Conservation (phyloP, 495 filamentous ascomycete species). For the Viridothelium virens region DNA sequence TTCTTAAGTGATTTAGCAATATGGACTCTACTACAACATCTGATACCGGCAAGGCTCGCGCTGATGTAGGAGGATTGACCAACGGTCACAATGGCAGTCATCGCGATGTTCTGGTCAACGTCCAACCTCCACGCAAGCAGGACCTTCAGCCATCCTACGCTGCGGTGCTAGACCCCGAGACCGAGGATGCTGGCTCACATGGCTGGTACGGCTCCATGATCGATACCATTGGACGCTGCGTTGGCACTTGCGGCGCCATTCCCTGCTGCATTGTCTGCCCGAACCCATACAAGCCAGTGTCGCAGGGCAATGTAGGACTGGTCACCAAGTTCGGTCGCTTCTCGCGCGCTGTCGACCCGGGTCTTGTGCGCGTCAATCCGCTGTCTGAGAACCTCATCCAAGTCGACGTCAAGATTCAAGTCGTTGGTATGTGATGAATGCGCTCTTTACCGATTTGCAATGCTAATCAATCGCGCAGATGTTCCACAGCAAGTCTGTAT, state of each 20-base stretch:
- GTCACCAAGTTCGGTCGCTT: slow-evolving; percentile 96
- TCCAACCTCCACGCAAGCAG: slow-evolving; percentile 70
- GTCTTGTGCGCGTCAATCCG: slow-evolving; percentile 97
- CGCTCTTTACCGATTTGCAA: neutral
- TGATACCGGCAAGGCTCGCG: slow-evolving; percentile 21
- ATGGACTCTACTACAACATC: neutral
- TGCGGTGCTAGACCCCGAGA: slow-evolving; percentile 57
- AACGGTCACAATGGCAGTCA: slow-evolving; percentile 15
- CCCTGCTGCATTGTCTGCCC: slow-evolving; percentile 90
- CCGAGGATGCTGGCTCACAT: slow-evolving; percentile 59
- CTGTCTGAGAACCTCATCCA: slow-evolving; percentile 81
- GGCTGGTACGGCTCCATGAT: slow-evolving; percentile 85
- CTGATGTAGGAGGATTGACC: neutral
- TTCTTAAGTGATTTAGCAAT: neutral
- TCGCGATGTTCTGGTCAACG: slow-evolving; percentile 51
- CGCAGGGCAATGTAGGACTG: slow-evolving; percentile 87
- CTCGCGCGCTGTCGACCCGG: slow-evolving; percentile 92
- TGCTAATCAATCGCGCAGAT: slow-evolving; percentile 43
- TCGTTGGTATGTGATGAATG: slow-evolving; percentile 54
- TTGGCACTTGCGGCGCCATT: slow-evolving; percentile 78
- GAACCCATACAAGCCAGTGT: slow-evolving; percentile 93
- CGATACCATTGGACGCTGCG: slow-evolving; percentile 62
- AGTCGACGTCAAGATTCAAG: slow-evolving; percentile 98
- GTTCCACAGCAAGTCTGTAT: slow-evolving; percentile 96
- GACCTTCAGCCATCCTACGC: slow-evolving; percentile 91